Evolutionary conservation across 1,139 yeast genomes (phyloP).

Genomic region (Kluyveromyces sp.): DNA sequence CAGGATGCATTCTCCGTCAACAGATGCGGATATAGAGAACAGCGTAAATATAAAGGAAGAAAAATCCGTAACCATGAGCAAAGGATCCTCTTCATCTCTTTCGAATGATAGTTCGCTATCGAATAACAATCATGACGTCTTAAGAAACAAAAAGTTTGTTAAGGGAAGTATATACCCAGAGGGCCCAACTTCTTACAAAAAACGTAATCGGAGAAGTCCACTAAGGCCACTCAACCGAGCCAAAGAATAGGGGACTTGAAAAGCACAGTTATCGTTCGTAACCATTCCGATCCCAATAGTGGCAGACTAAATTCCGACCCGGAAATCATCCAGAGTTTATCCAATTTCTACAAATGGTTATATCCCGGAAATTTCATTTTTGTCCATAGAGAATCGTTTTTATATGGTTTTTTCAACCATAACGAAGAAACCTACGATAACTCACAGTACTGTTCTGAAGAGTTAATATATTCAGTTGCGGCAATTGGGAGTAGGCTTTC

Average conservation of each 20-base stretch:
- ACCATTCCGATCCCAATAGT: slow-evolving; percentile 32
- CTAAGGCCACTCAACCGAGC: slow-evolving; percentile 1
- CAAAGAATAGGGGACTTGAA: slow-evolving; percentile 28
- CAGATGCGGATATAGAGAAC: not conserved
- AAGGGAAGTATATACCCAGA: slow-evolving; percentile 30
- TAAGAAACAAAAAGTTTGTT: slow-evolving; percentile 17
- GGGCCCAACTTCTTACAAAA: slow-evolving; percentile 23
- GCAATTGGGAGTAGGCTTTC: slow-evolving; percentile 51
- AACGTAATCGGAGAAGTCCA: not conserved
- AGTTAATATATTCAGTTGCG: slow-evolving; percentile 47
- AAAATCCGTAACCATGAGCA: not conserved
- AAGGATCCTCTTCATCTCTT: not conserved
- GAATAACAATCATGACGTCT: slow-evolving; percentile 4
- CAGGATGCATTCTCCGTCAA: too few species aligned
- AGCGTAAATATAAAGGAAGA: not conserved
- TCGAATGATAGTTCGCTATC: not conserved
- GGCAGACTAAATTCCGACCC: slow-evolving; percentile 24
- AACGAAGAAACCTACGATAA: slow-evolving; percentile 27
- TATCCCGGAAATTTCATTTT: slow-evolving; percentile 60
- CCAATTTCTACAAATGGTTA: slow-evolving; percentile 55
- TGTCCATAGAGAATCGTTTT: slow-evolving; percentile 57
- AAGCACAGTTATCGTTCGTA: slow-evolving; percentile 30
- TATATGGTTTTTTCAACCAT: slow-evolving; percentile 45
- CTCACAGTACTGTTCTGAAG: slow-evolving; percentile 43
- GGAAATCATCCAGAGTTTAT: slow-evolving; percentile 38